Base-by-base conservation (phyloP, 1,284 basidiomycete genomes). In the Ustilago nuda region DNA sequence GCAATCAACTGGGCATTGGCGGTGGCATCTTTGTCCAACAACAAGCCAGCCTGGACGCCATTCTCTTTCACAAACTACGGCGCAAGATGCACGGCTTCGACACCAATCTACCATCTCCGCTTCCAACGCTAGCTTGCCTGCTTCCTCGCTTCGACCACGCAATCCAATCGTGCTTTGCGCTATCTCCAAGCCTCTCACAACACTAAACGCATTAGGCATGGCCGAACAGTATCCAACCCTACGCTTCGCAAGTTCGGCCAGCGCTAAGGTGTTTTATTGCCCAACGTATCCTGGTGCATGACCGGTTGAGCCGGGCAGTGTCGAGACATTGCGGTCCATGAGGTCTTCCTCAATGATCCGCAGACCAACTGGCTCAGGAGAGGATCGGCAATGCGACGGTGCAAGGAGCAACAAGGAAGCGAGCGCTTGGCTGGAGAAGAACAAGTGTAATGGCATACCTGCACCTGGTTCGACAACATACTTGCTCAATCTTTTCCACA, bases 221-320 rank as follows among this genome's bases (percentile, higher is more conserved):
- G 9, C 8, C 32, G 23, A 51, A 35, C 59, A 65, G n/a, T 48
- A 36, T 17, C 9, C 8, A 1, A 65, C 63, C 0, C 35, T 54
- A 0, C 63, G 56, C 3, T 15, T 32, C 3, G 63, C 63, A 5
- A 65, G 63, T 15, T 33, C 30, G n/a, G 63, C 59, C 11, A 65
- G 56, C 3, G 33, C 50, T 5, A 65, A 15, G n/a, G 35, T 8
- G 43, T 65, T 65, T 30, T 37, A 65, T n/a, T 58, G 56, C 12
- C 63, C 63, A 32, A 65, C 63, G 17, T 65, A 65, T 30, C 63
- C 63, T 6, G 63, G 63, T 9, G 63, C 63, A 30, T 65, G 63
- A 15, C 56, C 63, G 2, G 63, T 65, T 9, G 48, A 53, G 0
- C 63, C 63, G 7, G 63, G 56, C 1, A 65, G 51, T 8, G 33